phyloP scores from a whole-genome alignment of 805 yeast species.

The Hanseniaspora singularis region DNA sequence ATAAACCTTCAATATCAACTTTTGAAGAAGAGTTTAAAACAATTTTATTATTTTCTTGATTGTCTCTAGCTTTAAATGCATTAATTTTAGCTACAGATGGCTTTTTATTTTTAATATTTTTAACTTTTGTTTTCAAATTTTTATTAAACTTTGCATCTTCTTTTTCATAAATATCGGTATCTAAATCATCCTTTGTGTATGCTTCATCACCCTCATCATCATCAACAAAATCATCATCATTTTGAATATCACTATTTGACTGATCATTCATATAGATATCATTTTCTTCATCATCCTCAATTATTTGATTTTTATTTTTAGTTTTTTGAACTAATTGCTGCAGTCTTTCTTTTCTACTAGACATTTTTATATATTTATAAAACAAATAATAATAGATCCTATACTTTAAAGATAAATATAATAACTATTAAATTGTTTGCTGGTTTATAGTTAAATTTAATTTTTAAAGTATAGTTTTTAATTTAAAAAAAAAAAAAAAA shows the following conservation, averaged over 20 bases:
- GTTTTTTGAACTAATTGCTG: slow-evolving; percentile 7
- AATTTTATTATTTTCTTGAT: slow-evolving; percentile 22
- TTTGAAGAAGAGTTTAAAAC: slow-evolving; percentile 33
- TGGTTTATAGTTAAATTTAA: too few relatives aligned
- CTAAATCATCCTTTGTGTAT: slow-evolving; percentile 23
- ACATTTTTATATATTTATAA: too few relatives aligned
- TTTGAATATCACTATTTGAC: not conserved
- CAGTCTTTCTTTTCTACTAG: slow-evolving; percentile 12
- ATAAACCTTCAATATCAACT: slow-evolving; percentile 18
- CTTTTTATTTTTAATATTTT: not conserved
- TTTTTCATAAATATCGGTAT: slow-evolving; percentile 27
- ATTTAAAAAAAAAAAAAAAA: not conserved
- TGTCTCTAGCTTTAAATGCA: slow-evolving; percentile 4
- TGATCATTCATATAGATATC: not conserved
- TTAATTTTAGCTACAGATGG: not conserved
- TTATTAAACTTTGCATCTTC: slow-evolving; percentile 17
- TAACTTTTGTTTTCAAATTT: not conserved
- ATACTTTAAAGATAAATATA: too few relatives aligned
- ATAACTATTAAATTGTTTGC: too few relatives aligned
- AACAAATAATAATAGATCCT: too few relatives aligned
- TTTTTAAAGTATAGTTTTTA: too few relatives aligned
- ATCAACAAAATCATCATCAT: slow-evolving; percentile 13
- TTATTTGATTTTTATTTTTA: not conserved
- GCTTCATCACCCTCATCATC: slow-evolving; percentile 18
- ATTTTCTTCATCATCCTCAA: not conserved